These are phyloP conservation scores for Cicer pinnatifidum DNA, from an alignment of 306 rosid genomes.

Conservation along the genomic window DNA sequence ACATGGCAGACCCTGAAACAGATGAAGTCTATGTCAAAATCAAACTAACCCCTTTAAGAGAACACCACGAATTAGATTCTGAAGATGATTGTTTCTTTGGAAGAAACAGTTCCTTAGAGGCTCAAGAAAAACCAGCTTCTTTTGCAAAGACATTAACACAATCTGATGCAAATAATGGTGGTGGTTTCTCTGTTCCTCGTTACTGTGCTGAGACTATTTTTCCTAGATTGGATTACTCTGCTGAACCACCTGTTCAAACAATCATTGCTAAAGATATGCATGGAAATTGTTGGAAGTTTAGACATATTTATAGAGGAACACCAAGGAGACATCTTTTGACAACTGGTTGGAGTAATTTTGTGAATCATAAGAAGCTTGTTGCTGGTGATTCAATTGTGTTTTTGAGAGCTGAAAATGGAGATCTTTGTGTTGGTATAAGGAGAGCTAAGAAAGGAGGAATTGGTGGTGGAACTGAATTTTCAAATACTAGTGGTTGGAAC, in stretches of 20 bases:
- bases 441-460: slow-evolving; percentile 93
- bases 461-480: slow-evolving; percentile 70
- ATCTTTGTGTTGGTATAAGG: slow-evolving; percentile 92
- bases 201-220: slow-evolving; percentile 96
- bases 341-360: slow-evolving; percentile 98
- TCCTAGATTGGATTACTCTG: slow-evolving; percentile 79
- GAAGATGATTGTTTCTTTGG: slow-evolving; percentile 60
- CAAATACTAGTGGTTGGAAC: slow-evolving; percentile 54
- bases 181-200: slow-evolving; percentile 97
- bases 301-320: slow-evolving; percentile 97
- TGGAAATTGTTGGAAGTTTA: slow-evolving; percentile 88
- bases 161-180: slow-evolving; percentile 97
- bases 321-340: slow-evolving; percentile 97
- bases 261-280: slow-evolving; percentile 89
- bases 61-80: slow-evolving; percentile 48
- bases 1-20: slow-evolving; percentile 87
- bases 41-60: slow-evolving; percentile 61
- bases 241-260: slow-evolving; percentile 89
- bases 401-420: slow-evolving; percentile 81
- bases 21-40: slow-evolving; percentile 88
- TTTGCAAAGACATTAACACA: slow-evolving; percentile 96
- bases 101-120: slow-evolving; percentile 46
- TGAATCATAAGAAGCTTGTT: slow-evolving; percentile 92
- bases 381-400: slow-evolving; percentile 97
- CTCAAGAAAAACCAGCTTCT: slow-evolving; percentile 63